Base-by-base conservation (phyloP, 805 yeast genomes). In the Pichia thaimueangensis region DNA sequence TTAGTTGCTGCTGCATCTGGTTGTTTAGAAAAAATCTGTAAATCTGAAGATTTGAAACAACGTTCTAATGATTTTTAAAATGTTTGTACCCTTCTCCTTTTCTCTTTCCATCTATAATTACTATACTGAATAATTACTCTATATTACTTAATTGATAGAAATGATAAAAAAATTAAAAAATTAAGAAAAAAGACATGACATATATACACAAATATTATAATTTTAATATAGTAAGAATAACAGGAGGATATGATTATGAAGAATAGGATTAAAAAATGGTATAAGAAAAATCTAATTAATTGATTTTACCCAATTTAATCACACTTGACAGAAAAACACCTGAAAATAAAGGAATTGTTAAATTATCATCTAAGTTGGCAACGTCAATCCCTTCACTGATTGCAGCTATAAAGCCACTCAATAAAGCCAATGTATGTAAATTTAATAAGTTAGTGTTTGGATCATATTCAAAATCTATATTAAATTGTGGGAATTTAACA, bases 1-100 rank as follows among this genome's bases (percentile, higher is more conserved):
- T 76, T 93, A 53, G 85, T 93, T 46, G 97, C 97, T 41, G 97
- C 99, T 16, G 70, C 96, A 36, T 73, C 93, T 36, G 96, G 96
- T 45, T 74, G 80, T 44, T 72, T 93, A 58, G 85, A 83, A 47
- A 71, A 76, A 35, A 74, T 86, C 39, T 67, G 86, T 52, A 65
- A 71, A 34, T 55, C 57, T 43, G n/a, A n/a, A n/a, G 67, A 64
- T 42, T 49, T 57, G 42, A 52, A 55, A 44, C 55, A 55, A 45
- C 47, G 56, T 32, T 47, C 51, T 29, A 56, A 57, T 44, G 68
- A 62, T 42, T 64, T 64, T 41, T 63, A 48, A 51, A 17, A 5
- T 19, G 25, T 21, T 34, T 36, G 30, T 30, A 16, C 8, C 16
- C n/a, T 39, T 21, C 35, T 31, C 29, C 27, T 21, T 13, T 19